Base-by-base conservation (phyloP, 495 filamentous ascomycete species). In the Xylaria longipes region DNA sequence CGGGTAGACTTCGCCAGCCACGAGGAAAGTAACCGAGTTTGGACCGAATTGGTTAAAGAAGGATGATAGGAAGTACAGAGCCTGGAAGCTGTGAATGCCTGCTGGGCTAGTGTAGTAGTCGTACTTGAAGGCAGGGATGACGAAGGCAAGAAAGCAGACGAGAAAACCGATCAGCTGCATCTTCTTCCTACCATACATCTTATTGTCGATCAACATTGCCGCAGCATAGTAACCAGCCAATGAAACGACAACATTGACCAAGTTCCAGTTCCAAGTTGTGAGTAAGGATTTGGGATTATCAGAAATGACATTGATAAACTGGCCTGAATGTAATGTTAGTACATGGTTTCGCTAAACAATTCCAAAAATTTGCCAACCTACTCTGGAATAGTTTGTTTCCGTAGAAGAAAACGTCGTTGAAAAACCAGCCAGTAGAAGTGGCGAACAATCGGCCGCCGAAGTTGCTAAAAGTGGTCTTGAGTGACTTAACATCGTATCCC, bases 21-120 rank as follows among this genome's bases (percentile, higher is more conserved):
- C 93, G 69, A 97, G 85, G 91, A 97, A 97, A 63, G 93, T 95
- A 68, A 97, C 93, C 66, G 88, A 89, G 86, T 97, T 97, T 81
- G 94, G 94, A 9, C 94, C 94, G 76, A 97, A 97, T 80, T 97
- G 94, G 86, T 96, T 97, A 90, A 97, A 97, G 86, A 97, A 97
- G 48, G 91, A 93, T 57, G 91, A 92, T 60, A 96, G 80, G 85
- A 95, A 97, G 86, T 97, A 92, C 92, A 97, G 96, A 71, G 94
- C 88, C 81, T 96, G 93, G 91, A 97, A 97, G 0, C 84, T 82
- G 71, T 91, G 86, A 83, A 97, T 90, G 75, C 92, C 87, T 20
- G 82, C 82, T 0, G 85, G 83, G 15, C 77, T 78, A 17, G 84
- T 91, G 84, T 92, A 97, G 85, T 95, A 94, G 0, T 92, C 76